A percentile compares a stretch with the other conserved stretches of the same genome.
phyloP scores from a whole-genome alignment of 2,329 filamentous ascomycete genomes.

The Botrytis porri region DNA sequence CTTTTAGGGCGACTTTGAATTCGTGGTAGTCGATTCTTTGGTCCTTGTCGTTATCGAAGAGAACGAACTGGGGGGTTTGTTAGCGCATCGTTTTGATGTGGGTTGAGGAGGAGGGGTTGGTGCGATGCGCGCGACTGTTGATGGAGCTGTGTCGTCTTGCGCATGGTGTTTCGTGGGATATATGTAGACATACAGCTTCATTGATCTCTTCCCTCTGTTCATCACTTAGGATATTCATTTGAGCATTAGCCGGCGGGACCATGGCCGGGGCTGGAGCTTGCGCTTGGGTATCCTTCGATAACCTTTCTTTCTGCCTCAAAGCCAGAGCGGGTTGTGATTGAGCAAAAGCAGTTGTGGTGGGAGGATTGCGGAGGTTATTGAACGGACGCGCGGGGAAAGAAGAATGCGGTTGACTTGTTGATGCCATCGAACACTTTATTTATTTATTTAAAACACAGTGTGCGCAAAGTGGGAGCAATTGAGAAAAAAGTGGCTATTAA shows the following conservation, averaged over 20 bases:
- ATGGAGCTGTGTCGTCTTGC: neutral
- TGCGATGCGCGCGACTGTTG: neutral
- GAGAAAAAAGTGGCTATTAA: conserved; percentile 5
- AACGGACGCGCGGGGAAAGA: conserved; percentile 47
- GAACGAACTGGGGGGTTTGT: conserved; percentile 63
- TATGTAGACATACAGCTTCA: conserved; percentile 68
- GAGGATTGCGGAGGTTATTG: conserved; percentile 39
- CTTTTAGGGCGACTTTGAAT: conserved; percentile 93
- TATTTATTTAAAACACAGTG: neutral
- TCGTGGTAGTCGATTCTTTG: conserved; percentile 95
- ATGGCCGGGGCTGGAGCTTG: conserved; percentile 18
- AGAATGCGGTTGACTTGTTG: conserved; percentile 48
- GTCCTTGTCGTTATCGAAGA: conserved; percentile 97
- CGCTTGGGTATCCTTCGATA: conserved; percentile 25
- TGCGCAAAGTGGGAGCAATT: conserved; percentile 10
- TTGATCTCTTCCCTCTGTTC: conserved; percentile 92
- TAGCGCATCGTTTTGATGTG: conserved; percentile 15
- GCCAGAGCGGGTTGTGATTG: conserved; percentile 35
- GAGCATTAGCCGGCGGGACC: conserved; percentile 24
- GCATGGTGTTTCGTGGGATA: neutral
- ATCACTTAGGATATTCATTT: conserved; percentile 59
- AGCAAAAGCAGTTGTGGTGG: conserved; percentile 32
- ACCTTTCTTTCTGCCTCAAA: conserved; percentile 37
- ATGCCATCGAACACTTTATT: conserved; percentile 39
- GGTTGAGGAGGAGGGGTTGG: neutral